These are phyloP conservation scores for Rhynchospora pubera DNA, from an alignment of 176 grass and related monocot genomes.

Conservation along the genomic window DNA sequence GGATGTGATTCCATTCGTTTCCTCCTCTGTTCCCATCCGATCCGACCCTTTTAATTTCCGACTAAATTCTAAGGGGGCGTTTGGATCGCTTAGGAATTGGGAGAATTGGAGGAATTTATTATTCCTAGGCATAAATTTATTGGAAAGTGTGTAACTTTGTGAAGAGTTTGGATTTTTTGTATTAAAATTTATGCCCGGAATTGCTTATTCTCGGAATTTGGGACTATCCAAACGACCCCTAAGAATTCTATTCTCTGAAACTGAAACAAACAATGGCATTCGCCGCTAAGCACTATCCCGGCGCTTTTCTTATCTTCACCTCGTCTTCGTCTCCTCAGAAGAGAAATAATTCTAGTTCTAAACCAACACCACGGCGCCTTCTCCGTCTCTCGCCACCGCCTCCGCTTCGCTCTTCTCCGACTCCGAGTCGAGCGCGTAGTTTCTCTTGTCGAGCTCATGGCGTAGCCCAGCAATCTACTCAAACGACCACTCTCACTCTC, in stretches of 20 bases:
- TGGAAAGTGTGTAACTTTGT: too few relatives aligned
- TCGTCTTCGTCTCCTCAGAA: background rate
- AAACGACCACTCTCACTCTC: slow-evolving; percentile 34
- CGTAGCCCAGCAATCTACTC: background rate
- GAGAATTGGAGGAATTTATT: too few relatives aligned
- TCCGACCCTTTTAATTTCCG: too few relatives aligned
- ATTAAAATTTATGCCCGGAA: too few relatives aligned
- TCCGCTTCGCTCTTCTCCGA: background rate
- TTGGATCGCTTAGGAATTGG: too few relatives aligned
- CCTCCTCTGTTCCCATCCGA: too few relatives aligned
- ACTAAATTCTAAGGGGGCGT: too few relatives aligned
- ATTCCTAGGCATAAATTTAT: too few relatives aligned
- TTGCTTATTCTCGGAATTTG: background rate
- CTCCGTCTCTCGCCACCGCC: slow-evolving; percentile 7
- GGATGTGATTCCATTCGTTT: too few relatives aligned
- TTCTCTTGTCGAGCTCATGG: background rate
- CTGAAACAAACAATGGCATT: background rate
- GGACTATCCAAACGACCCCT: too few relatives aligned
- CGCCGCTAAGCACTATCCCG: background rate
- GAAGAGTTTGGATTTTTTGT: too few relatives aligned
- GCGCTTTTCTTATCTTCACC: background rate
- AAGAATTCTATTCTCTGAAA: too few relatives aligned
- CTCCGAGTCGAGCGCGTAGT: background rate
- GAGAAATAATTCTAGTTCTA: background rate
- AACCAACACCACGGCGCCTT: background rate